Evolutionary conservation across 805 yeast genomes (phyloP), one percentile per base, ranked within the genome.

Genomic region (Yarrowia sp.): DNA sequence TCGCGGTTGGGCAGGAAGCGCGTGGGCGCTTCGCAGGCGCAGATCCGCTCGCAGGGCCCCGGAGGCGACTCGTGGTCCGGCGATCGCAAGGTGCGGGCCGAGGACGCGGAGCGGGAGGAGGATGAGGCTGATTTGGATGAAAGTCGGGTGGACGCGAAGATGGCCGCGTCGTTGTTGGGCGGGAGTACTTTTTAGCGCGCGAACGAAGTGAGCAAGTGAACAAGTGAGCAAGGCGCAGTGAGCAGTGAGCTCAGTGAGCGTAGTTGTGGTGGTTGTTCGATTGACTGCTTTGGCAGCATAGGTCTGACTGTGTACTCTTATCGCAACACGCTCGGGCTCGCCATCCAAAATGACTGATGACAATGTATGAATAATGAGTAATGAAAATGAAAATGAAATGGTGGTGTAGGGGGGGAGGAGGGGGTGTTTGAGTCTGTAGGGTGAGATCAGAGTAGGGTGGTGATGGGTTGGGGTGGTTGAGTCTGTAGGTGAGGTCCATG

Each of bases 1-100:
- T 82, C 94, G 38, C 77, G 97, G 62, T 76, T 94, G 35, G 97
- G 97, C 16, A 74, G 97, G 62, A 92, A 86, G 65, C 76, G 79
- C 36, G 77, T 82, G 59, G 64, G 72, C 16, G 64, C 62, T 18
- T 63, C 65, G 31, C 55, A 47, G 53, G 77, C 74, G 64, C 70
- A 77, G 70, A 74, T 75, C 67, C 31, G 73, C 1, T 78, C 83
- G 21, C 87, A 83, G 68, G 76, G 80, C 14, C 69, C 73, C 0
- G 68, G 74, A 9, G 85, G 86, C 8, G 87, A 83, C 66, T 77
- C 80, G 62, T 83, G 87, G 87, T 79, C 80, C 63, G 85, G 86
- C 6, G 85, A 81, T 64, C 71, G 82, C 19, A 55, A 38, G 38
- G 46, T 19, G 10, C 46, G 61, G 12, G 61, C 61, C 41, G 46